Conservation (phyloP, 1,139 yeast genomes). For the Candida buenavistaensis region DNA sequence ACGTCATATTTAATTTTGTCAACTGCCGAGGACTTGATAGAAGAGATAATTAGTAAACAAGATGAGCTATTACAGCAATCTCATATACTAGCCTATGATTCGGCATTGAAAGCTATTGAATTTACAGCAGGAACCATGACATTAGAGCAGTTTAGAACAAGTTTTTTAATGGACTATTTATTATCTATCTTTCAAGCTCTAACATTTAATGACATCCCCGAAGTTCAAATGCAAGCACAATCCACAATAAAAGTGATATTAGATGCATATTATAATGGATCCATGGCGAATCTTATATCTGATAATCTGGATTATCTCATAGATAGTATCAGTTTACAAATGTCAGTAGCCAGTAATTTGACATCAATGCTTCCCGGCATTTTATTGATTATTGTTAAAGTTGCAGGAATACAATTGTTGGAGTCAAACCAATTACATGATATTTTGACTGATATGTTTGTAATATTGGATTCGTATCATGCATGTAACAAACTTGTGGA, state of each 20-base stretch:
- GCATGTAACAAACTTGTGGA: slow-evolving; percentile 73
- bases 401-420: slow-evolving; percentile 68
- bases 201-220: slow-evolving; percentile 28
- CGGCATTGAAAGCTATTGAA: slow-evolving; percentile 35
- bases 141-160: slow-evolving; percentile 30
- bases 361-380: slow-evolving; percentile 76
- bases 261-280: slow-evolving; percentile 52
- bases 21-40: slow-evolving; percentile 27
- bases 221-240: slow-evolving; percentile 33
- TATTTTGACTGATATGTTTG: slow-evolving; percentile 70
- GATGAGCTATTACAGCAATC: not conserved
- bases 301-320: slow-evolving; percentile 79
- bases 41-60: slow-evolving; percentile 16
- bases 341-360: slow-evolving; percentile 62
- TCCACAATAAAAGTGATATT: slow-evolving; percentile 41
- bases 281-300: slow-evolving; percentile 53
- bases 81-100: slow-evolving; percentile 21
- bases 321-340: slow-evolving; percentile 68
- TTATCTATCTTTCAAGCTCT: slow-evolving; percentile 37
- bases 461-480: slow-evolving; percentile 78
- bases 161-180: slow-evolving; percentile 33
- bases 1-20: slow-evolving; percentile 23
- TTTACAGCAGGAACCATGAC: slow-evolving; percentile 23
- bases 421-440: slow-evolving; percentile 62
- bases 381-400: slow-evolving; percentile 60